Evolutionary conservation across 2,329 filamentous ascomycete species (phyloP), one percentile per base, ranked within the genome.

Genomic region (Decorospora gaudefroyi): DNA sequence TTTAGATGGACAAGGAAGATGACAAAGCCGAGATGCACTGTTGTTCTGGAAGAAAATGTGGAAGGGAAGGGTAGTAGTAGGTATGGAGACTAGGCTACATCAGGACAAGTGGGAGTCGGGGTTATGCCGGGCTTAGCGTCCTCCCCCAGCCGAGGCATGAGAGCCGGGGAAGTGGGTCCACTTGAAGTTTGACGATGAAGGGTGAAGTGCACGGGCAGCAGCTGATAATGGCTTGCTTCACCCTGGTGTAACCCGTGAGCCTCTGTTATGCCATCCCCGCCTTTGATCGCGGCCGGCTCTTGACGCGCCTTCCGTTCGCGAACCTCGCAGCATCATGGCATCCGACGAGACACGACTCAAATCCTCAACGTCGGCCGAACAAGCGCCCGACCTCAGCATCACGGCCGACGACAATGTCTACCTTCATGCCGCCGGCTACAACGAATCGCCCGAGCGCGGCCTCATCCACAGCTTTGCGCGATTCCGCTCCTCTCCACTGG

Each of bases 391-490:
- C 57, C 64, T 77, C 29, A 72, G 71, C 57, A 75, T 77, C 48
- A 69, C 66, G 13, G 65, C 75, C 38, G 72, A 72, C 49, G 69
- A 74, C 55, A 57, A 69, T 29, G 67, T 77, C 19, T 67, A 74
- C 42, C 67, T 77, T 22, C 73, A 77, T 43, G 68, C 74, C 4
- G 65, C 73, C 15, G 71, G 72, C 46, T 73, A 74, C 56, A 63
- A 68, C 32, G 62, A 68, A 26, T 59, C 62, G 8, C 59, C 80
- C 49, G 87, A 90, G 59, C 80, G 85, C 64, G 84, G 84, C 13
- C 74, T 91, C 57, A 84, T 92, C 74, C 84, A 86, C 69, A 84
- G 91, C 65, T 93, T 93, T 79, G 87, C 88, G 34, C 87, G 90
- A 31, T 96, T 97, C 70, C 85, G 92, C 45, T 74, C 86, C 43